phyloP scores from a whole-genome alignment of 257 asterid species.

The Buddleja alternifolia region DNA sequence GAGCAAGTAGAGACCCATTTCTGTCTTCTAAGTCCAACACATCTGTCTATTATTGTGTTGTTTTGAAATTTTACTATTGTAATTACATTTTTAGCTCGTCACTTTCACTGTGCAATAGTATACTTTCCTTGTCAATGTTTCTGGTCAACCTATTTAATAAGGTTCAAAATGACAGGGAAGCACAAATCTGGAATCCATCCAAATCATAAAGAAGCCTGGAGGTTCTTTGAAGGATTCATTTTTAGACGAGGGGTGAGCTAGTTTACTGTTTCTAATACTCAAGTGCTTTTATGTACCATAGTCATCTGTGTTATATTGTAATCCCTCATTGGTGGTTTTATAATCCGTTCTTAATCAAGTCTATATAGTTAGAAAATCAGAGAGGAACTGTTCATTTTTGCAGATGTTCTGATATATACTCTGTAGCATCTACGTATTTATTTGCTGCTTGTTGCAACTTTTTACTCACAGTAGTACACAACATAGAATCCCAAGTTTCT shows the following conservation, averaged over 20 bases:
- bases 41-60: neutral
- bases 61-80: neutral
- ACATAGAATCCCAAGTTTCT: neutral
- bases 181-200: constrained; percentile 74
- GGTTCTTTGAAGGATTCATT: constrained; percentile 73
- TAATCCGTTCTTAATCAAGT: neutral
- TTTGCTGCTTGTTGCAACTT: constrained; percentile 11
- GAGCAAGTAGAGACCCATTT: neutral
- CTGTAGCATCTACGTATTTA: neutral
- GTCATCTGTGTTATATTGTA: neutral
- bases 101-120: neutral
- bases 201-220: constrained; percentile 78
- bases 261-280: neutral
- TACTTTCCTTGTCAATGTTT: neutral
- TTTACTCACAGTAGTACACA: neutral
- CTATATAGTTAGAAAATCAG: neutral
- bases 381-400: neutral
- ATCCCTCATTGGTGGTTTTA: neutral
- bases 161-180: constrained; percentile 60
- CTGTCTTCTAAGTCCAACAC: neutral
- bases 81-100: no score
- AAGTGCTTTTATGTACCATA: neutral
- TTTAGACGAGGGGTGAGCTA: constrained; percentile 67
- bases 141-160: neutral
- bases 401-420: neutral